Evolutionary conservation across 768 basidiomycete species (phyloP).

Genomic region (Tylopilus felleus): DNA sequence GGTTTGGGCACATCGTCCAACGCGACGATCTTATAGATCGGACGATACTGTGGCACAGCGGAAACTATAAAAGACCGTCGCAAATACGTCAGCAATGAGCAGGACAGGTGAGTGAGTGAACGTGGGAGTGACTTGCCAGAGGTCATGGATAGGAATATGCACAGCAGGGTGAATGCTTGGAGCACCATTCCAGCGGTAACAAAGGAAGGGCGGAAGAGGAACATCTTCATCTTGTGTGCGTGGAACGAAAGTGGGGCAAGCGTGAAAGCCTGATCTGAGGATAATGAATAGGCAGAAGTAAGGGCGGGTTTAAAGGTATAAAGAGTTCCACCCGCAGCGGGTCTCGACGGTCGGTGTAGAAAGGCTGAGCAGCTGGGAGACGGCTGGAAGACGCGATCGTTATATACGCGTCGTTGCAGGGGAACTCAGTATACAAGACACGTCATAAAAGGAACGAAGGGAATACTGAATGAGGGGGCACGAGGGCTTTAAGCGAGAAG

Average conservation of each 20-base stretch:
- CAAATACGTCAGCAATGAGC: not conserved
- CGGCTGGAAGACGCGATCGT: not conserved
- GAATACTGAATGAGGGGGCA: not conserved
- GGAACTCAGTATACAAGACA: slow-evolving; percentile 8
- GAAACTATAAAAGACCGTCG: slow-evolving; percentile 1
- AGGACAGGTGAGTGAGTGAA: not conserved
- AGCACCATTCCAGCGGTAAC: slow-evolving; percentile 9
- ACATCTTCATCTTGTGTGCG: slow-evolving; percentile 14
- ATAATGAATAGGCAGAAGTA: too few species aligned
- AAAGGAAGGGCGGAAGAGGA: slow-evolving; percentile 21
- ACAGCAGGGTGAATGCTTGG: slow-evolving; percentile 6
- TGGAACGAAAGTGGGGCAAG: not conserved
- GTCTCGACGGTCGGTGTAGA: not conserved
- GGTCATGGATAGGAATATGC: slow-evolving; percentile 1
- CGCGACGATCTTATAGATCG: slow-evolving; percentile 5
- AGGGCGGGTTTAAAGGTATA: too few species aligned
- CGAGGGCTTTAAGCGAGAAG: not conserved
- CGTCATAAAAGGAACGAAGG: slow-evolving; percentile 16
- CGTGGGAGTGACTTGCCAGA: slow-evolving; percentile 11
- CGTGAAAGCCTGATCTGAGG: slow-evolving; percentile 11
- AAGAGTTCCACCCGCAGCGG: not conserved
- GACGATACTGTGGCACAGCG: slow-evolving; percentile 22
- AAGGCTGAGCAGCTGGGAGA: not conserved
- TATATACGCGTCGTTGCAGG: slow-evolving; percentile 8
- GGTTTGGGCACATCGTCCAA: slow-evolving; percentile 4